Percentiles rank a stretch among this genome's conserved stretches.
These are phyloP conservation scores for Tuctoria greenei DNA, from an alignment of 176 grass and related monocot species.

Conservation along the genomic window DNA sequence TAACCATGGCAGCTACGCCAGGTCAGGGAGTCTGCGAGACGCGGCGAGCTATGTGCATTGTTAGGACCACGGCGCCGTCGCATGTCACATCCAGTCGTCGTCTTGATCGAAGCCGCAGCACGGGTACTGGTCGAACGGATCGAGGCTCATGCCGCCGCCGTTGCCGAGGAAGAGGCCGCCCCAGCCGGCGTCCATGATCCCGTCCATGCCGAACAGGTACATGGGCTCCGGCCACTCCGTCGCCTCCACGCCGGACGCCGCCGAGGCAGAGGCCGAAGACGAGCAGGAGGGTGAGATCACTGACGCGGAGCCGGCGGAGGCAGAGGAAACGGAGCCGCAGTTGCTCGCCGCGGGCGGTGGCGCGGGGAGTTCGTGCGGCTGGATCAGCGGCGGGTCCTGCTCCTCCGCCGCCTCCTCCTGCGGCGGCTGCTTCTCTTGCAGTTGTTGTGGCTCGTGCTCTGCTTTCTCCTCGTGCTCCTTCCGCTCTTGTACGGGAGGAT, in stretches of 20 bases:
- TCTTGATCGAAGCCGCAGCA: conserved; percentile 28
- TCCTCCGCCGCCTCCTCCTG: neutral
- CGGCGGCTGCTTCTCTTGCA: neutral
- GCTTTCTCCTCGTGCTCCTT: neutral
- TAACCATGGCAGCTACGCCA: conserved; percentile 26
- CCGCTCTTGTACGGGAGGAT: neutral
- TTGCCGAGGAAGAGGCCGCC: conserved; percentile 20
- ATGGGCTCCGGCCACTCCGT: conserved; percentile 68
- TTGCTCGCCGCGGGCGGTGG: neutral
- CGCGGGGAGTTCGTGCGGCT: neutral
- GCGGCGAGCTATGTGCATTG: conserved; percentile 29
- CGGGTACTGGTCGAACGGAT: conserved; percentile 45
- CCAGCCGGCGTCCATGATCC: conserved; percentile 47
- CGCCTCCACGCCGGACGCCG: conserved; percentile 33
- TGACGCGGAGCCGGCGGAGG: conserved; percentile 30
- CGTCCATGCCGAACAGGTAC: conserved; percentile 64
- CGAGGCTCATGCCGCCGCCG: neutral
- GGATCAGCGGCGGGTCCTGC: neutral
- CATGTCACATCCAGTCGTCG: conserved; percentile 23
- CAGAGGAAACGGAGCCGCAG: conserved; percentile 39
- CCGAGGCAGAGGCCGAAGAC: conserved; percentile 30
- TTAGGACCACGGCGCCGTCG: neutral
- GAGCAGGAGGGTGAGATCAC: conserved; percentile 53
- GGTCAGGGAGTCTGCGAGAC: neutral
- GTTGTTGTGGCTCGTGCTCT: neutral